Conservation (phyloP, 139 green algal genomes). For the Axilococcus clingmanii region DNA sequence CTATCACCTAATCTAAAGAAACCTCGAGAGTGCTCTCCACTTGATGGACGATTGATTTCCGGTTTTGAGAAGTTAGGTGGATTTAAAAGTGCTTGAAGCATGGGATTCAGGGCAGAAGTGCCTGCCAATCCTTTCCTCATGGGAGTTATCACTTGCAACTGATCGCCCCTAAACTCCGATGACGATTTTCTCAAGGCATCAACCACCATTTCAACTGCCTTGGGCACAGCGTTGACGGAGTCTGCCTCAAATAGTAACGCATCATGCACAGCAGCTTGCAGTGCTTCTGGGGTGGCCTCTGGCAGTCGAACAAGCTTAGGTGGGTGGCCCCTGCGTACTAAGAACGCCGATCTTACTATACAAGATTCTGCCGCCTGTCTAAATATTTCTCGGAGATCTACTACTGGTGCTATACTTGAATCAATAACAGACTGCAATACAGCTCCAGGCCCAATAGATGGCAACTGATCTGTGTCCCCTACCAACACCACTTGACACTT, state of each 20-base stretch:
- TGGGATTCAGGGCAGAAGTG: constrained; percentile 36
- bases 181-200: background rate
- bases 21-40: background rate
- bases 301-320: constrained; percentile 20
- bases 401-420: constrained; percentile 34
- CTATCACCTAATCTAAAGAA: constrained; percentile 46
- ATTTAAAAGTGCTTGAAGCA: constrained; percentile 63
- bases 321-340: constrained; percentile 39
- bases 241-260: constrained; percentile 8
- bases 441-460: constrained; percentile 54
- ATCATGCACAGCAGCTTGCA: constrained; percentile 5
- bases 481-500: constrained; percentile 60
- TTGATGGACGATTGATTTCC: constrained; percentile 8
- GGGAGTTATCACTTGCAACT: constrained; percentile 63
- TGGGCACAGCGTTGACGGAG: background rate
- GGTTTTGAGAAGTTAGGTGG: constrained; percentile 19
- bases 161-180: background rate
- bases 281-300: background rate
- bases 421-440: constrained; percentile 43
- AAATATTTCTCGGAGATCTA: constrained; percentile 66
- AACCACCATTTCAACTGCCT: background rate
- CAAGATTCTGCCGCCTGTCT: constrained; percentile 31
- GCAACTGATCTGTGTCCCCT: constrained; percentile 82
- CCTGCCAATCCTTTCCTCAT: constrained; percentile 35
- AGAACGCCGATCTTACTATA: constrained; percentile 60